These are phyloP conservation scores for Colletotrichum acutatum DNA, from an alignment of 2,329 filamentous ascomycete species.

Conservation along the genomic window DNA sequence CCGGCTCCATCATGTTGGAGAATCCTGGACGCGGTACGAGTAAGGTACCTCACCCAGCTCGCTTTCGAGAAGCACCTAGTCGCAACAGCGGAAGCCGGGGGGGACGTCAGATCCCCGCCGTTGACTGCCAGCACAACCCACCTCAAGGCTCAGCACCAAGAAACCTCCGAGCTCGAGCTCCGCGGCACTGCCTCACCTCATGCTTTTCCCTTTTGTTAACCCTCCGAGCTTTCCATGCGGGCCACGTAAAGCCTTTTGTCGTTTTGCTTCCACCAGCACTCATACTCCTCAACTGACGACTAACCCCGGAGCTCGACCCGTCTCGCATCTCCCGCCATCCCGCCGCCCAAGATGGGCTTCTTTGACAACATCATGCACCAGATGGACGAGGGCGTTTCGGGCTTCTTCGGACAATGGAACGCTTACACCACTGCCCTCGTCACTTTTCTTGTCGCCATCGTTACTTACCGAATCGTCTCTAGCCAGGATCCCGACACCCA, in stretches of 20 bases:
- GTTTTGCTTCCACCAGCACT: background rate
- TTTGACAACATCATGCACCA: constrained; percentile 69
- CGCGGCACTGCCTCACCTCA: constrained; percentile 29
- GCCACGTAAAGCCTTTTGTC: constrained; percentile 26
- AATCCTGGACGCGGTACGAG: background rate
- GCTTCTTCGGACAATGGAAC: constrained; percentile 84
- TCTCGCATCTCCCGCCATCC: background rate
- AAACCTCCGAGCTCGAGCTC: constrained; percentile 32
- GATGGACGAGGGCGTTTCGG: constrained; percentile 77
- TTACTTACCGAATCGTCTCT: constrained; percentile 77
- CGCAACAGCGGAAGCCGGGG: constrained; percentile 14
- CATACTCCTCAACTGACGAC: background rate
- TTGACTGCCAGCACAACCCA: constrained; percentile 31
- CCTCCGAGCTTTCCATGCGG: constrained; percentile 30
- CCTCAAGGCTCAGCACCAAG: constrained; percentile 17
- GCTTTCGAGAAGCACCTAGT: constrained; percentile 7
- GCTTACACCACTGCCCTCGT: constrained; percentile 79
- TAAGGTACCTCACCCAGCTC: constrained; percentile 3
- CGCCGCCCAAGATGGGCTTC: constrained; percentile 49
- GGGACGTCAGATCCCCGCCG: constrained; percentile 33
- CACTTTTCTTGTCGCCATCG: constrained; percentile 71
- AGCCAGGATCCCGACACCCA: constrained; percentile 89
- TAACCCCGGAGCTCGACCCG: background rate
- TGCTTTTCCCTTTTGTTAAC: background rate
- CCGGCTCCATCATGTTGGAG: constrained; percentile 6